Percentiles rank a stretch among this genome's conserved stretches.
Conservation (phyloP, 2,329 filamentous ascomycete genomes). For the Diaporthe aspalathi region DNA sequence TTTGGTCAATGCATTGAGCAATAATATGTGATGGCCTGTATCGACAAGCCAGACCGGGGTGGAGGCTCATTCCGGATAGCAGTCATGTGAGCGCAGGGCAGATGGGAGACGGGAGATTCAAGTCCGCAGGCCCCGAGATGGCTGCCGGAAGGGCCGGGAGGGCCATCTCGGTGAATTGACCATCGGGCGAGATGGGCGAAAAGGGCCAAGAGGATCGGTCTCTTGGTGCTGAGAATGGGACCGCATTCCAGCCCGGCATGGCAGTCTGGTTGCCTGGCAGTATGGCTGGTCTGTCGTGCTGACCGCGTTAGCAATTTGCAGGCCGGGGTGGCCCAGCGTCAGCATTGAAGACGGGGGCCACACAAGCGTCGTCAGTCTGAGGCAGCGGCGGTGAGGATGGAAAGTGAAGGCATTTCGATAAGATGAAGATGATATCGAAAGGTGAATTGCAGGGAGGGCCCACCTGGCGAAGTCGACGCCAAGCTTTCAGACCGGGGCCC, state of each 20-base stretch:
- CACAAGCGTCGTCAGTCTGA: background rate
- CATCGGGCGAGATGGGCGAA: slow-evolving; percentile 9
- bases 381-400: slow-evolving; percentile 16
- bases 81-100: slow-evolving; percentile 8
- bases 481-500: slow-evolving; percentile 5
- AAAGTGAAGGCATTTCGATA: slow-evolving; percentile 2
- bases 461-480: slow-evolving; percentile 20
- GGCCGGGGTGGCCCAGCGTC: no score
- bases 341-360: background rate
- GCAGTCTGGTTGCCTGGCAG: background rate
- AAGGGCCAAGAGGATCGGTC: slow-evolving; percentile 18
- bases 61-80: background rate
- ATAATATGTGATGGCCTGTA: slow-evolving; percentile 25
- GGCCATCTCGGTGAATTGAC: background rate
- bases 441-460: slow-evolving; percentile 21
- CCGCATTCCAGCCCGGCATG: background rate
- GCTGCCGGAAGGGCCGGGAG: slow-evolving; percentile 24
- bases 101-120: slow-evolving; percentile 13
- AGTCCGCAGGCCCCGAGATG: slow-evolving; percentile 10
- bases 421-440: slow-evolving; percentile 24
- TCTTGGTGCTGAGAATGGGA: slow-evolving; percentile 4
- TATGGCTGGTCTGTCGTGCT: no score
- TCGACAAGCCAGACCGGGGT: slow-evolving; percentile 12
- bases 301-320: background rate
- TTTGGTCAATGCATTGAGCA: slow-evolving; percentile 12